Evolutionary conservation across 352 stramenopile species (phyloP), one percentile per base, ranked within the genome.

Genomic region (Phytophthora pini): DNA sequence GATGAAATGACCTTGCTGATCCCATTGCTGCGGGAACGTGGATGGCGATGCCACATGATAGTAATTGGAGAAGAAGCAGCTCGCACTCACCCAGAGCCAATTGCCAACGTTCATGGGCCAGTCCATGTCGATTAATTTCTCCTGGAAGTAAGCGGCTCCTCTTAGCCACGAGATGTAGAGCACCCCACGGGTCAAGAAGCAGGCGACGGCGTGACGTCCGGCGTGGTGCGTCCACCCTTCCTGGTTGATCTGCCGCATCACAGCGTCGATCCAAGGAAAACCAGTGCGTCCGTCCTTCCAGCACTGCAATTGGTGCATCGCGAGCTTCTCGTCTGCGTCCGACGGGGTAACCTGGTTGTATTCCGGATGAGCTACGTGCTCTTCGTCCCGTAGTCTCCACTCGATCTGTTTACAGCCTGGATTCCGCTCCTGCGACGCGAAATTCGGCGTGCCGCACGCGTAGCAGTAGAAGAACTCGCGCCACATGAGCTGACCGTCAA

Each of bases 91-190:
- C 96, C 97, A 98, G 45, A 98, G 84, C 97, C 97, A 99, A 67
- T 99, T 99, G 75, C 97, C 97, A 57, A 97, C 90, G 78, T 99
- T 99, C n/a, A 99, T 68, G 2, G 87, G 70, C 86, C 95, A 99
- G 69, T 99, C 97, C 22, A 97, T 76, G 73, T 99, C 97, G 34
- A 99, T 78, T 2, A 99, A 81, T 32, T 97, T 87, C 58, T 93
- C 82, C 61, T 99, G 95, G 72, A 89, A 97, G 20, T 97, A 93
- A 22, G 75, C 72, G 7, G 90, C 92, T 5, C 96, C 96, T 29
- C 88, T 74, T 45, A 98, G 82, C 97, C 97, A 99, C 66, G 80
- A 94, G 56, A 98, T 90, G 71, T 92, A 99, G 13, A 99, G 77
- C 65, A 98, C 95, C 6, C 97, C 97, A 20, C 97, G 77, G 8